Base-by-base conservation (phyloP, 768 basidiomycete species). In the Atractiella rhizophila region DNA sequence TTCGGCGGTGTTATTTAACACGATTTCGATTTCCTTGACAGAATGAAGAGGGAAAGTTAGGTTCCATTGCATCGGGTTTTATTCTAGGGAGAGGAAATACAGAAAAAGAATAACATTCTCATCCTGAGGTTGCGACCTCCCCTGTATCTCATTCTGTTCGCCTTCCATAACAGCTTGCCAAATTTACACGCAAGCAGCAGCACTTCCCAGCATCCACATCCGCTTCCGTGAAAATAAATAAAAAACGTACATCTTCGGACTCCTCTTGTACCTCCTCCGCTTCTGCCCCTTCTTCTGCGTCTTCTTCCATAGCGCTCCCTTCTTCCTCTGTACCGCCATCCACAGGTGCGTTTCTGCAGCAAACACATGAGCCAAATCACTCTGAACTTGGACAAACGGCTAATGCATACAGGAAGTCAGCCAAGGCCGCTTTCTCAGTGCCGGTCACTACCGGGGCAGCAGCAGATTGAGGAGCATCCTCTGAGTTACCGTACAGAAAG, bases 251-350 rank as follows among this genome's bases (percentile, higher is more conserved):
- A 23, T 67, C 66, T 5, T 66, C 66, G 28, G 63, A 64, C 34
- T 61, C 61, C 6, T 53, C 50, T 3, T 53, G 52, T 20, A 53
- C 56, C n/a, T 57, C 58, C 8, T 55, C 59, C 30, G 62, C 64
- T 7, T 61, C 62, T 56, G 66, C 60, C 51, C 65, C 67, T 9
- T 60, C 61, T 11, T 59, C 66, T 24, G 54, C 42, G 4, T 61
- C 57, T 23, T 56, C 60, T 18, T 51, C 62, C 5, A 59, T 61
- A 26, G 54, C 59, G 30, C 62, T 63, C 12, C 54, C 63, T 46
- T 67, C 63, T 27, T 64, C 54, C 54, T 71, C 69, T 24, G 67
- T 57, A 44, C 65, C 58, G n/a, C 63, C 60, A 47, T 69, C 62
- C 15, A 68, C 50, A 24, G 10, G 11, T 26, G 13, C 35, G 35